Base-by-base conservation (phyloP, 2,329 filamentous ascomycete genomes). In the Trichophyton equinum region DNA sequence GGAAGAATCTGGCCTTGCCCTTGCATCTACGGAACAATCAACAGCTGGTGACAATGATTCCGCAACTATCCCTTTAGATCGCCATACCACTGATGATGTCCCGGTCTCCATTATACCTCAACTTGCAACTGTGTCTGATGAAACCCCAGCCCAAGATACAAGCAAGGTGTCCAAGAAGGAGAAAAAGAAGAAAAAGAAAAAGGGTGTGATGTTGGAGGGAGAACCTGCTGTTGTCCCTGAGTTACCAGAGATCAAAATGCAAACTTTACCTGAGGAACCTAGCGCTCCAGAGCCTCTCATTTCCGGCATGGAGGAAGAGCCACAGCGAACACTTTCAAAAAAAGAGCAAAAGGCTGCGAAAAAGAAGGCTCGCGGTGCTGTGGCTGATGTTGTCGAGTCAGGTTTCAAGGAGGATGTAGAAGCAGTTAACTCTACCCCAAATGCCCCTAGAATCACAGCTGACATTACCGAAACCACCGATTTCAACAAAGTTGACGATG, bases 131-230 rank as follows among this genome's bases (percentile, higher is more conserved):
- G 51, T 20, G 5, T 18, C 13, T 36, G 51, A 55, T 25, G 40
- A 51, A 56, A 7, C 27, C 30, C 20, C 46, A 51, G 3, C 13
- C 5, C 27, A 22, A 27, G 15, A 22, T 51, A 5, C 36, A 15
- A 57, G 38, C 5, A 18, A 13, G 38, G 7, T 13, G 40, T 22
- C 33, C 30, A 42, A 46, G 30, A 30, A 47, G 51, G 27, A 59
- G 30, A 27, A 58, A n/a, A n/a, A 56, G 33, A 57, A 56, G 27
- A 60, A 60, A 20, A 59, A 27, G 15, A 62, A 60, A 36, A 53
- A 60, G 47, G 47, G 13, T n/a, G 20, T 38, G 18, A 22, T 33
- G 4, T 25, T 30, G 5, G 58, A 60, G 20, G 47, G 42, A 38
- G 47, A 60, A 13, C 8, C 44, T 27, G 25, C 18, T 13, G 40